These are phyloP conservation scores for Irpex sp. DNA, from an alignment of 1,284 basidiomycete genomes.

Conservation along the genomic window DNA sequence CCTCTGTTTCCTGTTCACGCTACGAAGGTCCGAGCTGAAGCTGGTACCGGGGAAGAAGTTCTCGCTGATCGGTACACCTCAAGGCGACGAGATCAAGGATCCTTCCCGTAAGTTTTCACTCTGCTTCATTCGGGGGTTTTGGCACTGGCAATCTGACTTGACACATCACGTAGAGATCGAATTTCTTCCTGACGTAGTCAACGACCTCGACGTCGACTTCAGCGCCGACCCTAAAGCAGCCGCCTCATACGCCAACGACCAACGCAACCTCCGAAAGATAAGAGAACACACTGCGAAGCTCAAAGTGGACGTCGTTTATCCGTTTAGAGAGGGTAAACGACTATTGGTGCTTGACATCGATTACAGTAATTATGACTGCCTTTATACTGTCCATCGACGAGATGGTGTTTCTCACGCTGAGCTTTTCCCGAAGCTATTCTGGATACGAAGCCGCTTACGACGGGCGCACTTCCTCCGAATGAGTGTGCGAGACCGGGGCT, in stretches of 20 bases:
- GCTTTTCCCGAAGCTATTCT: constrained; percentile 56
- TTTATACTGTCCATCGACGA: too few species aligned
- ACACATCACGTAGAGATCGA: constrained; percentile 46
- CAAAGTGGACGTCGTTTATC: constrained; percentile 72
- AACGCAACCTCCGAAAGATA: constrained; percentile 76
- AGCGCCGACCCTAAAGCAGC: constrained; percentile 55
- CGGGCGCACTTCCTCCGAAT: constrained; percentile 69
- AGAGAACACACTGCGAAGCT: constrained; percentile 67
- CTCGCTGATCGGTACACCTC: constrained; percentile 77
- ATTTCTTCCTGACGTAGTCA: constrained; percentile 68
- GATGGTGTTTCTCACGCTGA: neutral
- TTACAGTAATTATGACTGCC: constrained; percentile 67
- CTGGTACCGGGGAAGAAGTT: constrained; percentile 67
- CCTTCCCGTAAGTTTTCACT: constrained; percentile 40
- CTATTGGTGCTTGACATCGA: constrained; percentile 87
- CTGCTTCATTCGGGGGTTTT: too few species aligned
- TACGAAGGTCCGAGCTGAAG: constrained; percentile 54
- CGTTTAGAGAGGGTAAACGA: constrained; percentile 72
- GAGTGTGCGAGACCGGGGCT: constrained; percentile 83
- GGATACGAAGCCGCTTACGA: constrained; percentile 79
- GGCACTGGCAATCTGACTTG: too few species aligned
- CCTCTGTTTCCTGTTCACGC: neutral
- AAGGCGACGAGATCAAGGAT: constrained; percentile 82
- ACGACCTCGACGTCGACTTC: constrained; percentile 80
- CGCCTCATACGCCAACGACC: constrained; percentile 64